Conservation (phyloP, 345 rosid species). For the Hibiscus mutabilis region DNA sequence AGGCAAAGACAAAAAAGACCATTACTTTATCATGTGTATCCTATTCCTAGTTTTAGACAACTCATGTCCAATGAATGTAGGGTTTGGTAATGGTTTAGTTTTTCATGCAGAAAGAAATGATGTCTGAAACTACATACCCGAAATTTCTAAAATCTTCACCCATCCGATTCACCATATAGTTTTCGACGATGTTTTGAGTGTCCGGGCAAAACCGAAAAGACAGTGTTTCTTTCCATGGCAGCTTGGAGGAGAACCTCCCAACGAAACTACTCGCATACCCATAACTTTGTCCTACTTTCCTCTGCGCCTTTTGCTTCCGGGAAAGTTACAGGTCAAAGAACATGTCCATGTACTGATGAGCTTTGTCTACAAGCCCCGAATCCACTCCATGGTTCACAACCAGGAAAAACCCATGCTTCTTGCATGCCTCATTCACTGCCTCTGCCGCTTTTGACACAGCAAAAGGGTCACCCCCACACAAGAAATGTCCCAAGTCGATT, state of each 20-base stretch:
- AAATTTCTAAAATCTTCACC: constrained; percentile 52
- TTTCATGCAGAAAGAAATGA: neutral
- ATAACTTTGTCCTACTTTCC: constrained; percentile 51
- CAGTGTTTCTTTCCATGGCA: constrained; percentile 94
- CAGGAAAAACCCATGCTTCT: constrained; percentile 72
- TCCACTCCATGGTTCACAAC: constrained; percentile 74
- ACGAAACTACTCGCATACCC: constrained; percentile 90
- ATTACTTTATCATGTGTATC: neutral
- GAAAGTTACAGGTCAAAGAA: constrained; percentile 51
- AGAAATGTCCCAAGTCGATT: constrained; percentile 48
- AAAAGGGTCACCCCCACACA: constrained; percentile 35
- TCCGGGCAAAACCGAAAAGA: constrained; percentile 52
- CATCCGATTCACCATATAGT: constrained; percentile 43
- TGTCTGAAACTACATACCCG: constrained; percentile 38
- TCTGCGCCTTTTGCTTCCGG: constrained; percentile 58
- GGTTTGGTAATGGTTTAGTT: neutral
- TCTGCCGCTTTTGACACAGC: constrained; percentile 35
- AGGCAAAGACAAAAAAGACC: neutral
- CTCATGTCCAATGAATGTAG: neutral
- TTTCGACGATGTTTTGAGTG: constrained; percentile 23
- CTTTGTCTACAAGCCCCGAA: constrained; percentile 35
- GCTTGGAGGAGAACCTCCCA: constrained; percentile 67
- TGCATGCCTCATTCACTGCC: constrained; percentile 57
- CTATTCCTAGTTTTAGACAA: neutral
- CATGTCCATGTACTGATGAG: constrained; percentile 36